A percentile compares a stretch with the other conserved stretches of the same genome.
These are phyloP conservation scores for Secale cereale DNA, from an alignment of 176 grass and related monocot species.

Conservation along the genomic window DNA sequence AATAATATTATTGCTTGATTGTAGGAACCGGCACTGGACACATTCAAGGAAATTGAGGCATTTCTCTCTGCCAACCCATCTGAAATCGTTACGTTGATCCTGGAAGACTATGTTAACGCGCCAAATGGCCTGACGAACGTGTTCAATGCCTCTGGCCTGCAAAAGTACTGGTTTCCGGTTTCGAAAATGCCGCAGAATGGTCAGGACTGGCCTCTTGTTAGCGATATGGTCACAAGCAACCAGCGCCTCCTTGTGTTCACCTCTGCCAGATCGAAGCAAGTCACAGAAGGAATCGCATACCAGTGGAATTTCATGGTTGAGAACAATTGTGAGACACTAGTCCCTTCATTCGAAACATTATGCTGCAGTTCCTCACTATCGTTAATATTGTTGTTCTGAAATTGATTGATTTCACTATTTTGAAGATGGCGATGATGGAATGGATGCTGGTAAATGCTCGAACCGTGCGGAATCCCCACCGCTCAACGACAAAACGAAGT, in stretches of 20 bases:
- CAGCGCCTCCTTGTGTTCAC: slow-evolving; percentile 84
- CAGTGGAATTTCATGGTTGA: slow-evolving; percentile 99
- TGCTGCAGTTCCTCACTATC: background rate
- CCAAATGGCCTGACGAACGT: slow-evolving; percentile 78
- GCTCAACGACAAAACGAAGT: slow-evolving; percentile 58
- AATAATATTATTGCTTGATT: background rate
- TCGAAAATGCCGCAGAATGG: slow-evolving; percentile 82
- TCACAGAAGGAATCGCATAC: slow-evolving; percentile 83
- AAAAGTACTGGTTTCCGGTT: slow-evolving; percentile 90
- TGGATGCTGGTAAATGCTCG: slow-evolving; percentile 59
- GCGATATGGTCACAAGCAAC: slow-evolving; percentile 71
- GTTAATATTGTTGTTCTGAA: background rate
- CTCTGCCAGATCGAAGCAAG: slow-evolving; percentile 73
- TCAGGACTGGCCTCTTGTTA: slow-evolving; percentile 82
- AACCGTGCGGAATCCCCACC: slow-evolving; percentile 61
- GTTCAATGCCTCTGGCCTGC: slow-evolving; percentile 70
- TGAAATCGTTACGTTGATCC: slow-evolving; percentile 80
- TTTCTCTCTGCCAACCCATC: slow-evolving; percentile 81
- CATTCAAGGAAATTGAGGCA: slow-evolving; percentile 77
- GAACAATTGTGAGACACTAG: slow-evolving; percentile 70
- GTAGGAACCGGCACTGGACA: slow-evolving; percentile 81
- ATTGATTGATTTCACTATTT: background rate
- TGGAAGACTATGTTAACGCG: slow-evolving; percentile 85
- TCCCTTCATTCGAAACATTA: background rate
- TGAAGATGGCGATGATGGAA: slow-evolving; percentile 71